Evolutionary conservation across 2,329 filamentous ascomycete genomes (phyloP).

Genomic region (Phyllachora maydis): DNA sequence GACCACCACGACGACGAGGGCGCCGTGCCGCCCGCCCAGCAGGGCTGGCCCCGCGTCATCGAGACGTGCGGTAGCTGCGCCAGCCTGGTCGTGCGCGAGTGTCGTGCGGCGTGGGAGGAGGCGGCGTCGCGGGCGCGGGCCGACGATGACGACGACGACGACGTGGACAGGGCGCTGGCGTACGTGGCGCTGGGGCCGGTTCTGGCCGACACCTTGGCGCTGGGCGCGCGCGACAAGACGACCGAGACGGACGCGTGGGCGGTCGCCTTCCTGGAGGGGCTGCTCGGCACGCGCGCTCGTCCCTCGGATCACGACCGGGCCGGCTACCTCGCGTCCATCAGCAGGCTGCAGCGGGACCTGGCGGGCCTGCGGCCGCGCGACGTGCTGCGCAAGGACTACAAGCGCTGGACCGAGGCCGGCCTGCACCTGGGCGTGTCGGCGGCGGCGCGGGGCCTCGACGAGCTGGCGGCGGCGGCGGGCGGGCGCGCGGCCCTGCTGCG

Average conservation of each 20-base stretch:
- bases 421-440: slow-evolving; percentile 46
- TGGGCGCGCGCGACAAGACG: slow-evolving; percentile 42
- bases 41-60: slow-evolving; percentile 35
- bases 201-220: slow-evolving; percentile 50
- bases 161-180: slow-evolving; percentile 37
- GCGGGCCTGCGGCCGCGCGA: slow-evolving; percentile 38
- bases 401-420: slow-evolving; percentile 44
- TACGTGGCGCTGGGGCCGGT: slow-evolving; percentile 49
- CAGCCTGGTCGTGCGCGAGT: slow-evolving; percentile 45
- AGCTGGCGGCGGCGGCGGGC: slow-evolving; percentile 30
- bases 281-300: slow-evolving; percentile 8
- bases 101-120: slow-evolving; percentile 33
- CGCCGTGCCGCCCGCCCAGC: slow-evolving; percentile 21
- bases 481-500: slow-evolving; percentile 21
- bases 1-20: slow-evolving; percentile 66
- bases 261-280: slow-evolving; percentile 34
- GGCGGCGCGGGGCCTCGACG: slow-evolving; percentile 40
- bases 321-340: slow-evolving; percentile 37
- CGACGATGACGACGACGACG: slow-evolving; percentile 11
- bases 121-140: slow-evolving; percentile 15
- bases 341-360: slow-evolving; percentile 47
- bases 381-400: slow-evolving; percentile 66
- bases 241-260: slow-evolving; percentile 38
- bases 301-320: slow-evolving; percentile 23
- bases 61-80: slow-evolving; percentile 51